Conservation (phyloP, 2,329 filamentous ascomycete species). For the Pseudogymnoascus sp. region DNA sequence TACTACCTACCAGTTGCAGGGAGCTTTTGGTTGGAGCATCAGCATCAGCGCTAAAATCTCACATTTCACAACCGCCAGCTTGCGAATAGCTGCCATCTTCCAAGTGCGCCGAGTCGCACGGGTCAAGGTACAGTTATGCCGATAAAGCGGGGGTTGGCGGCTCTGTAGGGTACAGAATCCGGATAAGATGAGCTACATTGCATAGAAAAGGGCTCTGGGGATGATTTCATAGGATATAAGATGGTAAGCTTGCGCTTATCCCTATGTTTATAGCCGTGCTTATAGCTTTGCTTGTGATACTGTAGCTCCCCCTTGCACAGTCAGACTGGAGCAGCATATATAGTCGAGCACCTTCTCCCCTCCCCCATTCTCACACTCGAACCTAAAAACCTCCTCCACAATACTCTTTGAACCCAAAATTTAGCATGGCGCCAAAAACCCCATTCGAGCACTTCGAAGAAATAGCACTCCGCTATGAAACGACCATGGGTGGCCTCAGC, state of each 20-base stretch:
- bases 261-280: not conserved
- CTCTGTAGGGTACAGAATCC: not conserved
- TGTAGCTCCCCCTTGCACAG: not conserved
- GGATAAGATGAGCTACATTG: not conserved
- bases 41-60: slow-evolving; percentile 2
- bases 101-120: not conserved
- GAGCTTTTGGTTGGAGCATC: not conserved
- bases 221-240: not conserved
- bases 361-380: not conserved
- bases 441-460: slow-evolving; percentile 7
- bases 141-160: not conserved
- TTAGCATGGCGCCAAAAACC: not conserved
- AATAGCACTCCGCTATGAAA: slow-evolving; percentile 18
- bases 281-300: not conserved
- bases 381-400: not conserved
- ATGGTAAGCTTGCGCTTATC: not conserved
- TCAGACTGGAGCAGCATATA: not conserved
- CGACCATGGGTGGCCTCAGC: slow-evolving; percentile 17
- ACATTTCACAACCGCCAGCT: not conserved
- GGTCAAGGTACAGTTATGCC: not conserved
- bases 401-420: not conserved
- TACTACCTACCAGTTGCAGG: not conserved
- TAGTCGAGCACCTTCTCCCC: not conserved
- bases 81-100: not conserved
- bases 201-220: not conserved